Base-by-base conservation (phyloP, 768 basidiomycete genomes). In the Leccinellum luteum region DNA sequence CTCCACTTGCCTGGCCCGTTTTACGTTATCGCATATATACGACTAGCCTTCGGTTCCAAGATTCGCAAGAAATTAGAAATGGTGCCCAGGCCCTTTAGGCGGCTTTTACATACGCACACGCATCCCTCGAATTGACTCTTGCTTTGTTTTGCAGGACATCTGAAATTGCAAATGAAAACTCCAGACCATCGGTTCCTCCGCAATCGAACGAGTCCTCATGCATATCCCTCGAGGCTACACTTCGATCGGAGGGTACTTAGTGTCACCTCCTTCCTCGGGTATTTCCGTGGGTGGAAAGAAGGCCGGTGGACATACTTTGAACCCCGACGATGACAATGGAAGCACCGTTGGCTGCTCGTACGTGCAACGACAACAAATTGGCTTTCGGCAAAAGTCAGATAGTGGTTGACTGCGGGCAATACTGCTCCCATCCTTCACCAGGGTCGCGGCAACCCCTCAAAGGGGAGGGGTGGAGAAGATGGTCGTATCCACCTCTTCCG, bases 11-110 rank as follows among this genome's bases (percentile, higher is more conserved):
- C 19, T 27, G 35, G 48, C n/a, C 27, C 43, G 28, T 10, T 50
- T 68, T 62, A 68, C 60, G 66, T 68, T 28, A 65, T 52, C 13
- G 12, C 23, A 52, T 23, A 49, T 52, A 25, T 52, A 41, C 8
- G 41, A 27, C 28, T n/a, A 43, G 12, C 41, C 5, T 56, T 50
- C 43, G 60, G 15, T 53, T 65, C 17, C 48, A 38, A 47, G 53
- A 51, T 51, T 49, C 55, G 34, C 54, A 23, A 61, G 57, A 52
- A 25, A 52, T 25, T 12, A 25, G 28, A 44, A 38, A 43, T 19
- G 41, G 41, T 28, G 32, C 14, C 19, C n/a, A 14, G 28, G 50
- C 45, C 31, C 19, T 30, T 48, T 13, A 44, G 35, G 53, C 48
- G 10, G 48, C 4, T 17, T 34, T 34, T 43, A 28, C 43, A 58